Evolutionary conservation across 768 basidiomycete genomes (phyloP).

Genomic region (Melanogaster broomeanus): DNA sequence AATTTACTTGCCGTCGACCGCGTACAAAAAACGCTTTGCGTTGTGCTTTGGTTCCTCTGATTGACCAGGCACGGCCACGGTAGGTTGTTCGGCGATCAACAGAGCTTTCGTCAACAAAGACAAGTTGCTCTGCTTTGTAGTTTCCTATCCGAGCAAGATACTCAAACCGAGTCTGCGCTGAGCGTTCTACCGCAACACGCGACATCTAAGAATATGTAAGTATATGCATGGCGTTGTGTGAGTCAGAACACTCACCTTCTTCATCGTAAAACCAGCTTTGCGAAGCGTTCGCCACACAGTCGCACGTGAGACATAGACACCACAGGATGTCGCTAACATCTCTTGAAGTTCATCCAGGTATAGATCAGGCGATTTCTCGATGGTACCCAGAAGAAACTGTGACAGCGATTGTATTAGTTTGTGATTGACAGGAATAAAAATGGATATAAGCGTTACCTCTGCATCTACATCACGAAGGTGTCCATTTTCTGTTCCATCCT

Average conservation of each 20-base stretch:
- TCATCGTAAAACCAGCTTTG: background rate
- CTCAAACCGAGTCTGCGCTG: background rate
- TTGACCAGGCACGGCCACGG: slow-evolving; percentile 21
- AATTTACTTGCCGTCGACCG: background rate
- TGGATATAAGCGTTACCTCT: too few species aligned
- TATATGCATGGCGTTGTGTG: background rate
- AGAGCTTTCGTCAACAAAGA: slow-evolving; percentile 29
- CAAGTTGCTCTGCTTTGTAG: too few species aligned
- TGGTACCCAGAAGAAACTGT: slow-evolving; percentile 1
- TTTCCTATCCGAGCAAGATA: too few species aligned
- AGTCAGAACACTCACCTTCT: background rate
- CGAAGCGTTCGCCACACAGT: background rate
- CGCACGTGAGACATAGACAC: background rate
- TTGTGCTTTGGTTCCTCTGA: slow-evolving; percentile 15
- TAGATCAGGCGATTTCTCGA: background rate
- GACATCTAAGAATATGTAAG: background rate
- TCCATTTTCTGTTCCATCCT: too few species aligned
- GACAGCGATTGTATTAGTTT: too few species aligned
- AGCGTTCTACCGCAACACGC: background rate
- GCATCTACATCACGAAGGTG: too few species aligned
- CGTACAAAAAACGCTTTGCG: slow-evolving; percentile 20
- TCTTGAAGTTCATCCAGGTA: slow-evolving; percentile 5
- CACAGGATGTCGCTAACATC: background rate
- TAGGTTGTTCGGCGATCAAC: slow-evolving; percentile 22
- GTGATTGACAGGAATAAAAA: background rate